phyloP scores from a whole-genome alignment of 2,329 filamentous ascomycete genomes.

The Colletotrichum siamense region DNA sequence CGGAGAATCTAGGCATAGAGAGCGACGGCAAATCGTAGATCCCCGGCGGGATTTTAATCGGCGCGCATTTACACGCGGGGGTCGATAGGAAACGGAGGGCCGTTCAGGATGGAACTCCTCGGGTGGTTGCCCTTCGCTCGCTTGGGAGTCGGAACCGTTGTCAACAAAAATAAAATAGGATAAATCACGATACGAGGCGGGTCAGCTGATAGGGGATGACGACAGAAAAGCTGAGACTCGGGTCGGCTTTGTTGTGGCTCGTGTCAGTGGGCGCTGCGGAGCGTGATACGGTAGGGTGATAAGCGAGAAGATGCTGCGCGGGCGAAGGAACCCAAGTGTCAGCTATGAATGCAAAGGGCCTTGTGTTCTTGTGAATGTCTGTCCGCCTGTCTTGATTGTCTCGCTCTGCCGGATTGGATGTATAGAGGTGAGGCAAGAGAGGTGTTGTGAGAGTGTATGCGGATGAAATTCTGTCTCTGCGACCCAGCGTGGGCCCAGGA shows the following conservation, averaged over 20 bases:
- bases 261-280: conserved; percentile 17
- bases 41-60: conserved; percentile 1
- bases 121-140: background rate
- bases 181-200: conserved; percentile 16
- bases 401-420: background rate
- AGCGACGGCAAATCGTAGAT: conserved; percentile 30
- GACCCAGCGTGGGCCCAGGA: conserved; percentile 3
- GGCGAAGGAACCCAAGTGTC: conserved; percentile 5
- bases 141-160: background rate
- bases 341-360: background rate
- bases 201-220: conserved; percentile 22
- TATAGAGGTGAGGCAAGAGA: background rate
- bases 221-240: conserved; percentile 20
- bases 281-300: background rate
- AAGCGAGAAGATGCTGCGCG: conserved; percentile 11
- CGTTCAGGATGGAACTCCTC: background rate
- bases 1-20: conserved; percentile 69
- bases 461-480: conserved; percentile 1
- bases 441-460: background rate
- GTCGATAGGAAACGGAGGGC: background rate
- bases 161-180: background rate
- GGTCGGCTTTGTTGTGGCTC: conserved; percentile 18
- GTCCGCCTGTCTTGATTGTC: background rate
- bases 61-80: background rate
- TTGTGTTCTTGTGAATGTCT: background rate